Conservation (phyloP, 352 stramenopile genomes). For the Phytopythium mirpurense region DNA sequence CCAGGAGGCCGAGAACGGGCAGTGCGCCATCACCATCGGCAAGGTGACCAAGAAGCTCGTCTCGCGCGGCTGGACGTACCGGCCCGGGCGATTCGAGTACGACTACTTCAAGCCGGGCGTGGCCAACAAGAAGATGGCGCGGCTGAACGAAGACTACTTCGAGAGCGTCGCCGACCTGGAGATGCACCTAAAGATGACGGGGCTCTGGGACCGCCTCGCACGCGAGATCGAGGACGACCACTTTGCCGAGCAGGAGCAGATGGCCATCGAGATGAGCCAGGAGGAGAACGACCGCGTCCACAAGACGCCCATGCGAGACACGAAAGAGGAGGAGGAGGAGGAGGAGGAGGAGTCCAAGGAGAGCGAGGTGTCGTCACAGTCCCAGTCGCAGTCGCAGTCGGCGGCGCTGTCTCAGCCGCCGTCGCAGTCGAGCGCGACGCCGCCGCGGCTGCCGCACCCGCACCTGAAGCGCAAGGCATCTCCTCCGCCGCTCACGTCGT, state of each 20-base stretch:
- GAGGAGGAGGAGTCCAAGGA: slow-evolving; percentile 9
- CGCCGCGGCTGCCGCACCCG: slow-evolving; percentile 6
- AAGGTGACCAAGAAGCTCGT: slow-evolving; percentile 51
- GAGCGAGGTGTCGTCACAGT: slow-evolving; percentile 7
- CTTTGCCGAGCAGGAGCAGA: slow-evolving; percentile 15
- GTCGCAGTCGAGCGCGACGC: slow-evolving; percentile 1
- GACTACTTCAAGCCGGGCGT: slow-evolving; percentile 77
- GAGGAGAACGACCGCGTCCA: not conserved
- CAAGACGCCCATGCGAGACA: no score
- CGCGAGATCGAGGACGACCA: slow-evolving; percentile 30
- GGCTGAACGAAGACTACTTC: slow-evolving; percentile 70
- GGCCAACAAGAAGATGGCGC: slow-evolving; percentile 36
- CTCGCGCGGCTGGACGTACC: slow-evolving; percentile 58
- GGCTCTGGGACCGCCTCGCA: slow-evolving; percentile 57
- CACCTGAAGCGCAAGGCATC: slow-evolving; percentile 25
- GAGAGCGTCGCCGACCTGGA: slow-evolving; percentile 63
- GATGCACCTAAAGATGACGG: slow-evolving; percentile 56
- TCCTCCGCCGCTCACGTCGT: slow-evolving; percentile 13
- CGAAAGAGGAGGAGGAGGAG: not conserved
- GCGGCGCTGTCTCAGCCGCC: slow-evolving; percentile 12
- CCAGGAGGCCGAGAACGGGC: slow-evolving; percentile 11
- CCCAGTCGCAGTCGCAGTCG: slow-evolving; percentile 9
- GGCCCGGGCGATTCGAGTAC: slow-evolving; percentile 74
- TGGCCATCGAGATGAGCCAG: slow-evolving; percentile 19
- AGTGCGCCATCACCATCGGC: slow-evolving; percentile 36